Percentiles rank a stretch among this genome's conserved stretches.
Conservation (phyloP, 768 basidiomycete genomes). For the Auricularia sp. region DNA sequence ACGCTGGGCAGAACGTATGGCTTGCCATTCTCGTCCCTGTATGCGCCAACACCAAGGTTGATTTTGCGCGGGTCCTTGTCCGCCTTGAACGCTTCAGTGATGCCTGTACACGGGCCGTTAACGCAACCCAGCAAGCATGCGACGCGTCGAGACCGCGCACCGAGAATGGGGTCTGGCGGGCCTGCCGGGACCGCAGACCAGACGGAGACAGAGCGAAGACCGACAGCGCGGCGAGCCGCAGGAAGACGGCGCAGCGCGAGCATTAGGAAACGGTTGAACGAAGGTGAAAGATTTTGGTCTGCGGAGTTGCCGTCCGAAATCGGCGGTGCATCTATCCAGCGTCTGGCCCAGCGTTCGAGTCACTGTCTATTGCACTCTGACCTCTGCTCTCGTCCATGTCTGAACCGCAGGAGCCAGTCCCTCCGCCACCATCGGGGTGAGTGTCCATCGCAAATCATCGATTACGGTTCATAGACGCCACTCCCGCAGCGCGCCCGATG, state of each 20-base stretch:
- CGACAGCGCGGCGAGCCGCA: slow-evolving; percentile 21
- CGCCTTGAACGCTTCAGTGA: slow-evolving; percentile 94
- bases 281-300: not conserved
- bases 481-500: slow-evolving; percentile 11
- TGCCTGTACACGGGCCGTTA: slow-evolving; percentile 35
- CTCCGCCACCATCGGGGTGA: not conserved
- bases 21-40: slow-evolving; percentile 89
- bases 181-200: slow-evolving; percentile 81
- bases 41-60: slow-evolving; percentile 95
- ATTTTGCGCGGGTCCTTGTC: slow-evolving; percentile 89
- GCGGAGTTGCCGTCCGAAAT: not conserved
- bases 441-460: not conserved
- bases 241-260: slow-evolving; percentile 13
- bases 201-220: slow-evolving; percentile 43
- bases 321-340: not conserved
- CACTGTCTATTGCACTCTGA: not conserved
- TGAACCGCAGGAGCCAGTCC: not conserved
- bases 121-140: not conserved
- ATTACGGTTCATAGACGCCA: not conserved
- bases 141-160: slow-evolving; percentile 28
- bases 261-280: not conserved
- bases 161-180: slow-evolving; percentile 89
- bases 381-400: not conserved
- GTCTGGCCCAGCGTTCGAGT: not conserved
- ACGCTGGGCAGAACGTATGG: slow-evolving; percentile 88